These are phyloP conservation scores for Leccinum barrowsii DNA, from an alignment of 768 basidiomycete genomes.

Conservation along the genomic window DNA sequence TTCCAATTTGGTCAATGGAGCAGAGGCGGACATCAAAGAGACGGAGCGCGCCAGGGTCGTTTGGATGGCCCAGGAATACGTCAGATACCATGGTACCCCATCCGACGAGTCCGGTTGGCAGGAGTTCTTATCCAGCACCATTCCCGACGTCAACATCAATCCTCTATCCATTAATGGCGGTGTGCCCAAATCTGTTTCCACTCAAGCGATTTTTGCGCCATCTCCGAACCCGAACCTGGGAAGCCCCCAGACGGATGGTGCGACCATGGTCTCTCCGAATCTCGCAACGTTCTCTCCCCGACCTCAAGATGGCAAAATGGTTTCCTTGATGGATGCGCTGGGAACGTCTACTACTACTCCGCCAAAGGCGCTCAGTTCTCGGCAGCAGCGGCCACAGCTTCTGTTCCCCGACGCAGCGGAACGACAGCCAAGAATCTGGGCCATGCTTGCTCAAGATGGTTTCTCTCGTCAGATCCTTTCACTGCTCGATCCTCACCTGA, in stretches of 20 bases:
- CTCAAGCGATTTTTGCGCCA: conserved; percentile 49
- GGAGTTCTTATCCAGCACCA: conserved; percentile 48
- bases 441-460: conserved; percentile 57
- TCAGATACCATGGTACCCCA: conserved; percentile 53
- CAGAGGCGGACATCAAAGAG: conserved; percentile 37
- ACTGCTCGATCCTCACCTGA: conserved; percentile 53
- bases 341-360: conserved; percentile 23
- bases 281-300: conserved; percentile 52
- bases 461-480: conserved; percentile 66
- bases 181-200: conserved; percentile 46
- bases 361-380: conserved; percentile 22
- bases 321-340: conserved; percentile 47
- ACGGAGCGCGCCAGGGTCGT: conserved; percentile 44
- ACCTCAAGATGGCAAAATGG: conserved; percentile 41
- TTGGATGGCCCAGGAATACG: conserved; percentile 68
- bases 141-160: conserved; percentile 39
- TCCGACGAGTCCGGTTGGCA: conserved; percentile 55
- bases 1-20: conserved; percentile 59
- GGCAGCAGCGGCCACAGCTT: conserved; percentile 22
- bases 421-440: conserved; percentile 41
- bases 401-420: conserved; percentile 21
- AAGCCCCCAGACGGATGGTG: conserved; percentile 16
- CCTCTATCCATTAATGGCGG: conserved; percentile 24
- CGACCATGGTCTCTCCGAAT: conserved; percentile 37
- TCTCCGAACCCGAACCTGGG: conserved; percentile 41